Conservation (phyloP, 768 basidiomycete genomes). For the Rhizopogon salebrosus region DNA sequence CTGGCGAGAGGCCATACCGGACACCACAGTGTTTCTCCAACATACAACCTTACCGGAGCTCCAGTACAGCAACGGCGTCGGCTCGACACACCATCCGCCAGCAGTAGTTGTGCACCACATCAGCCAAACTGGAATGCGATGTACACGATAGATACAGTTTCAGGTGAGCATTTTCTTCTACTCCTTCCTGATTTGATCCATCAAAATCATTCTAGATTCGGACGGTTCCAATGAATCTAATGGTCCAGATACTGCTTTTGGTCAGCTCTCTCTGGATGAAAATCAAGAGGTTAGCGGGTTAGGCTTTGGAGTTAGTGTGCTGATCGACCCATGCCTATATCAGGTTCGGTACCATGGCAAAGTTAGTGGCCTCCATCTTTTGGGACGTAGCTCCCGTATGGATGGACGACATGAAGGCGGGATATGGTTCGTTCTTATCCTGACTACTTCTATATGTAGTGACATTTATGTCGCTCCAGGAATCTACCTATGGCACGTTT, state of each 20-base stretch:
- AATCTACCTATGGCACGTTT: conserved; percentile 69
- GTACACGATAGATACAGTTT: conserved; percentile 49
- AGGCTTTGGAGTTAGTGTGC: background rate
- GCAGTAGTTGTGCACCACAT: conserved; percentile 3
- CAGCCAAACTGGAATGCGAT: conserved; percentile 52
- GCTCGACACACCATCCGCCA: conserved; percentile 24
- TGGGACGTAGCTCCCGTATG: conserved; percentile 60
- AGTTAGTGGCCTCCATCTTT: conserved; percentile 68
- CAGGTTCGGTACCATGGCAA: conserved; percentile 84
- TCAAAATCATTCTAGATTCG: conserved; percentile 24
- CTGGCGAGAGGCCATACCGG: conserved; percentile 31
- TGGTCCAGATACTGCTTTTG: conserved; percentile 53
- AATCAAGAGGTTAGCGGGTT: conserved; percentile 55
- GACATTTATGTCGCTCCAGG: conserved; percentile 32
- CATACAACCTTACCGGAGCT: conserved; percentile 24
- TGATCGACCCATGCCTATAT: background rate
- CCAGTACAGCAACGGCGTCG: conserved; percentile 45
- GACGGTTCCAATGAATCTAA: conserved; percentile 34
- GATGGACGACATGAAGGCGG: conserved; percentile 68
- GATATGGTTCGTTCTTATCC: conserved; percentile 44
- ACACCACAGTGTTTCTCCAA: conserved; percentile 11
- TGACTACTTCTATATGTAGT: conserved; percentile 10
- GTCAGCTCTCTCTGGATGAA: conserved; percentile 71
- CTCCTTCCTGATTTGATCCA: conserved; percentile 12
- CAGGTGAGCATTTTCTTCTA: conserved; percentile 18